phyloP scores from a whole-genome alignment of 208 protist species.

The Crithidia expoeki region DNA sequence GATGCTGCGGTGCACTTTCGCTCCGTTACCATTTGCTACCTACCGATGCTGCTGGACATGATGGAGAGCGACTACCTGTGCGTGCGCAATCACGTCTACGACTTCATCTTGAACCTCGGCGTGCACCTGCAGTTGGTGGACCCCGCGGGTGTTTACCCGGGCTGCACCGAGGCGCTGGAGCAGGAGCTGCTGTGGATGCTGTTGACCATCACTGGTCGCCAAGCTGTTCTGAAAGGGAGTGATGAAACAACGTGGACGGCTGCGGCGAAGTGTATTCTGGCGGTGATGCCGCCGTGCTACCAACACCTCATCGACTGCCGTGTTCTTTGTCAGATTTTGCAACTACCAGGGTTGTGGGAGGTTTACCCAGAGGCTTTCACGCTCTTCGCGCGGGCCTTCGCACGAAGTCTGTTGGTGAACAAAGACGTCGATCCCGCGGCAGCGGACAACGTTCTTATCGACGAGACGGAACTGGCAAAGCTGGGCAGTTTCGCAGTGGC shows the following conservation, averaged over 20 bases:
- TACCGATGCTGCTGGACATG: conserved; percentile 76
- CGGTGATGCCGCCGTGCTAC: conserved; percentile 60
- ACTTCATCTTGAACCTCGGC: conserved; percentile 81
- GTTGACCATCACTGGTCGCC: conserved; percentile 59
- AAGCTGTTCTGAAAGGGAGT: conserved; percentile 52
- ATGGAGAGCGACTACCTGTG: conserved; percentile 89
- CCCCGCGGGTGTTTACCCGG: conserved; percentile 57
- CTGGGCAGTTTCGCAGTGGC: conserved; percentile 52
- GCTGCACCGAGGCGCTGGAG: conserved; percentile 77
- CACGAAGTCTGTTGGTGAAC: conserved; percentile 53
- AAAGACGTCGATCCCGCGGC: conserved; percentile 34
- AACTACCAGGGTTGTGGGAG: conserved; percentile 58
- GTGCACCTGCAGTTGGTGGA: conserved; percentile 89
- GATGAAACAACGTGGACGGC: conserved; percentile 80
- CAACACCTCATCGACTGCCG: conserved; percentile 64
- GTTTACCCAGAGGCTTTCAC: conserved; percentile 62
- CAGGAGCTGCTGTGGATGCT: conserved; percentile 84
- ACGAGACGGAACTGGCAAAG: conserved; percentile 49
- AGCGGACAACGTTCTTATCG: conserved; percentile 35
- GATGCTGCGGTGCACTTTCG: conserved; percentile 75
- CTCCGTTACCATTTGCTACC: conserved; percentile 78
- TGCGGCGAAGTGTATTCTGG: conserved; percentile 78
- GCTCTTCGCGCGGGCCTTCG: conserved; percentile 66
- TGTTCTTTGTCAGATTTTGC: conserved; percentile 67
- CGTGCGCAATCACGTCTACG: conserved; percentile 89